phyloP scores from a whole-genome alignment of 116 monocot species.

The Trichopus zeylanicus region DNA sequence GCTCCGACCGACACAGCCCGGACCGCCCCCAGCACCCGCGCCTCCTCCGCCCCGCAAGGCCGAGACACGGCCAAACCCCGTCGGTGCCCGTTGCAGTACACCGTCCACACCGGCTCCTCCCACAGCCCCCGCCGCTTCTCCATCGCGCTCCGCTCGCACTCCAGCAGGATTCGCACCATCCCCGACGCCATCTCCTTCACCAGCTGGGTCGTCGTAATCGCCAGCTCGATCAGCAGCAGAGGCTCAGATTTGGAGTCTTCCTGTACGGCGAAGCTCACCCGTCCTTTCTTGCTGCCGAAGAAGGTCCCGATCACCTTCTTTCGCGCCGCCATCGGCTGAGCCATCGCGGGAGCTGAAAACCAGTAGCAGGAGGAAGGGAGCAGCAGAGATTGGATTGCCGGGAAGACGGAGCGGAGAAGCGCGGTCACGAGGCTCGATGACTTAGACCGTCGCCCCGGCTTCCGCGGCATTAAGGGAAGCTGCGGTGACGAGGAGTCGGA shows the following conservation, averaged over 20 bases:
- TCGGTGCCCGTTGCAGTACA: conserved; percentile 51
- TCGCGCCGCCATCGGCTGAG: background rate
- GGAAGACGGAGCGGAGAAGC: background rate
- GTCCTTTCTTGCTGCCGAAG: conserved; percentile 25
- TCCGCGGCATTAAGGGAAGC: background rate
- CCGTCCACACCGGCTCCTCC: conserved; percentile 54
- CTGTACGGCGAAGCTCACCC: conserved; percentile 29
- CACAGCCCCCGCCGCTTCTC: conserved; percentile 10
- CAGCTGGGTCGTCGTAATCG: conserved; percentile 11
- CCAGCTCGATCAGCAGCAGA: conserved; percentile 22
- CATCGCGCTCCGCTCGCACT: conserved; percentile 22
- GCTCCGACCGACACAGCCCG: conserved; percentile 46
- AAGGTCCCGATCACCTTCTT: conserved; percentile 21
- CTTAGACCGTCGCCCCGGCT: background rate
- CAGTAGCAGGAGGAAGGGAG: background rate
- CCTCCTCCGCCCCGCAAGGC: conserved; percentile 18
- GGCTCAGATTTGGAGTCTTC: conserved; percentile 11
- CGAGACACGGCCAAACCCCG: conserved; percentile 43
- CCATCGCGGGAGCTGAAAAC: background rate
- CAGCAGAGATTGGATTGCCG: background rate
- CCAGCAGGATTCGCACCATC: conserved; percentile 48
- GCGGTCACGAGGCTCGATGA: background rate
- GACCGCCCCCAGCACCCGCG: conserved; percentile 22
- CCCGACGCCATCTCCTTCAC: conserved; percentile 30
- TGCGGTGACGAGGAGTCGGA: background rate